A percentile compares a stretch with the other conserved stretches of the same genome.
Conservation (phyloP, 1,284 basidiomycete genomes). For the Puccinia sorghi region DNA sequence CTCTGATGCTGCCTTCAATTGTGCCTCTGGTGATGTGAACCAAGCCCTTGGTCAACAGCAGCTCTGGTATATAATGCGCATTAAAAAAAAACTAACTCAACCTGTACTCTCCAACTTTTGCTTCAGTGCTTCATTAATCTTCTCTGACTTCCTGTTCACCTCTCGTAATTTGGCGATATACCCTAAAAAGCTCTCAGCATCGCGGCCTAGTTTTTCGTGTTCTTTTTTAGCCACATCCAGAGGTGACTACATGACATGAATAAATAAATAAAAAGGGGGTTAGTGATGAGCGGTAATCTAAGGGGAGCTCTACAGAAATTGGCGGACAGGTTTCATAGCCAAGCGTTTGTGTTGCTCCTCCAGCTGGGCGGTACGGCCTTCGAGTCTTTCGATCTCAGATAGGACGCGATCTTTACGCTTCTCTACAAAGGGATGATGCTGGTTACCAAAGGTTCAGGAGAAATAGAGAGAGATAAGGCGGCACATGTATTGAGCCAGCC, state of each 20-base stretch:
- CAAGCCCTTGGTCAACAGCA: too few species aligned
- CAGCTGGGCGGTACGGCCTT: neutral
- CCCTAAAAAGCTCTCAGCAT: constrained; percentile 38
- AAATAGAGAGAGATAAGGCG: neutral
- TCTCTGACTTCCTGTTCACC: constrained; percentile 32
- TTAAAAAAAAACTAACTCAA: neutral
- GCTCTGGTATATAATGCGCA: too few species aligned
- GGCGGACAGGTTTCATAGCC: constrained; percentile 29
- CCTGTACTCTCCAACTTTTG: constrained; percentile 14
- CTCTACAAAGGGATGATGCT: constrained; percentile 10
- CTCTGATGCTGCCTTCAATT: constrained; percentile 22
- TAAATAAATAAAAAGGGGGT: neutral
- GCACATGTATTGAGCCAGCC: neutral
- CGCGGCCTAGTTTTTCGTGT: constrained; percentile 30
- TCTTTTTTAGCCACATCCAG: constrained; percentile 42
- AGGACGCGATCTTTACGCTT: constrained; percentile 26
- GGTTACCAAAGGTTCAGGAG: neutral
- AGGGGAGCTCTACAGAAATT: neutral
- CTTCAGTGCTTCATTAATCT: constrained; percentile 30
- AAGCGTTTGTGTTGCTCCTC: constrained; percentile 13
- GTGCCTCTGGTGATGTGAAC: constrained; percentile 5
- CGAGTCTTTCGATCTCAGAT: constrained; percentile 37
- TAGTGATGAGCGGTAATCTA: neutral
- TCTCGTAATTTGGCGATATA: constrained; percentile 40
- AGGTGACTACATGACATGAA: constrained; percentile 11